A percentile compares a stretch with the other conserved stretches of the same genome.
Conservation (phyloP, 805 yeast species). For the Nakazawaea holstii region DNA sequence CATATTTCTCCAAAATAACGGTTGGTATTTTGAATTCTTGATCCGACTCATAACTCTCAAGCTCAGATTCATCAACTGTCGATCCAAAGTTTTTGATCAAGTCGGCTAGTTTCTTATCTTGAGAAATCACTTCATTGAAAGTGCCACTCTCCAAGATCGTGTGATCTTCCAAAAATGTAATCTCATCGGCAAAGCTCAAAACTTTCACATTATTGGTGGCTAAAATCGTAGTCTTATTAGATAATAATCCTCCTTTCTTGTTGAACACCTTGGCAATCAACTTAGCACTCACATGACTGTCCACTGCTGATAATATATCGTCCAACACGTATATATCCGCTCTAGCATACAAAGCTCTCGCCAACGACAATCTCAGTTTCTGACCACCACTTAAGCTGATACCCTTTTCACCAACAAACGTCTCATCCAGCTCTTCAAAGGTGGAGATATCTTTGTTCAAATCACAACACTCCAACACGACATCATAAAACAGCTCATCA, state of each 20-base stretch:
- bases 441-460: conserved; percentile 69
- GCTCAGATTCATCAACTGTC: background rate
- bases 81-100: conserved; percentile 35
- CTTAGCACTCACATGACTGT: conserved; percentile 91
- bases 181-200: conserved; percentile 50
- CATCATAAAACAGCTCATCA: conserved; percentile 75
- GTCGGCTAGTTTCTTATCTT: conserved; percentile 21
- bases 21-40: background rate
- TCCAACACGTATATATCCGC: conserved; percentile 89
- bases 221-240: conserved; percentile 46
- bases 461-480: conserved; percentile 85
- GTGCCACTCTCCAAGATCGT: conserved; percentile 52
- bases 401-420: conserved; percentile 96
- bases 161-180: conserved; percentile 51
- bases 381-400: conserved; percentile 96
- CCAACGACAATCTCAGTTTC: conserved; percentile 89
- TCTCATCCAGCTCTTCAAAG: conserved; percentile 83
- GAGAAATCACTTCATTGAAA: conserved; percentile 31
- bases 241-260: conserved; percentile 38
- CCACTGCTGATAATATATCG: conserved; percentile 94
- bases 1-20: background rate
- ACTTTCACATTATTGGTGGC: conserved; percentile 56
- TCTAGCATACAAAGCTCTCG: conserved; percentile 92
- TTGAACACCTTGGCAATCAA: conserved; percentile 55
- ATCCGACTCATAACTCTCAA: background rate